phyloP scores from a whole-genome alignment of 768 basidiomycete species.

The Nidularia sp. region DNA sequence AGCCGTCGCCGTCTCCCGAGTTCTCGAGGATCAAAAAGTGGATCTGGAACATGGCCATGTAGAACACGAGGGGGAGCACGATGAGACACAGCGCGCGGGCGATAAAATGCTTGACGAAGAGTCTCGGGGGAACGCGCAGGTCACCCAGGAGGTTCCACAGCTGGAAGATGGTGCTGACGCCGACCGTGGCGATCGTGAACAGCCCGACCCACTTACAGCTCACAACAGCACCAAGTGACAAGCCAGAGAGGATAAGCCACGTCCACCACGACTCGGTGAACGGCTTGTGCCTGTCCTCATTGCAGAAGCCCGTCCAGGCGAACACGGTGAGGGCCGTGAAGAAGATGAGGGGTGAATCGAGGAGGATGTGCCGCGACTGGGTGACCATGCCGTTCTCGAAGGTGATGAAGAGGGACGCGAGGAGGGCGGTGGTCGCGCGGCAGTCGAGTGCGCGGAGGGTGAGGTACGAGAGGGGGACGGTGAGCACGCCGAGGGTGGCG shows the following conservation, averaged over 20 bases:
- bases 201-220: constrained; percentile 98
- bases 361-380: constrained; percentile 93
- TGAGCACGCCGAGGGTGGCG: constrained; percentile 81
- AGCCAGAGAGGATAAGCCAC: constrained; percentile 84
- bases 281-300: constrained; percentile 80
- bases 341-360: constrained; percentile 97
- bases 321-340: constrained; percentile 91
- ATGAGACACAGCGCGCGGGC: constrained; percentile 92
- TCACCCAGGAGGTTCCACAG: constrained; percentile 92
- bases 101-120: constrained; percentile 81
- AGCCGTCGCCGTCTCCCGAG: constrained; percentile 96
- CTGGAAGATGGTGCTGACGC: constrained; percentile 77
- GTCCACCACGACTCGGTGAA: constrained; percentile 91
- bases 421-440: constrained; percentile 86
- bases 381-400: constrained; percentile 97
- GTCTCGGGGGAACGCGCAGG: constrained; percentile 64
- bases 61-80: constrained; percentile 77
- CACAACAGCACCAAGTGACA: constrained; percentile 87
- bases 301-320: constrained; percentile 86
- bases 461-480: constrained; percentile 88
- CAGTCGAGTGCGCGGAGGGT: constrained; percentile 92
- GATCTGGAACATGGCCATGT: constrained; percentile 95
- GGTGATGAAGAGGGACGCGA: constrained; percentile 86
- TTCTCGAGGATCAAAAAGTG: constrained; percentile 88
- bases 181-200: constrained; percentile 95